These are phyloP conservation scores for Clarireedia homoeocarpa DNA, from an alignment of 2,329 filamentous ascomycete genomes.

Conservation along the genomic window DNA sequence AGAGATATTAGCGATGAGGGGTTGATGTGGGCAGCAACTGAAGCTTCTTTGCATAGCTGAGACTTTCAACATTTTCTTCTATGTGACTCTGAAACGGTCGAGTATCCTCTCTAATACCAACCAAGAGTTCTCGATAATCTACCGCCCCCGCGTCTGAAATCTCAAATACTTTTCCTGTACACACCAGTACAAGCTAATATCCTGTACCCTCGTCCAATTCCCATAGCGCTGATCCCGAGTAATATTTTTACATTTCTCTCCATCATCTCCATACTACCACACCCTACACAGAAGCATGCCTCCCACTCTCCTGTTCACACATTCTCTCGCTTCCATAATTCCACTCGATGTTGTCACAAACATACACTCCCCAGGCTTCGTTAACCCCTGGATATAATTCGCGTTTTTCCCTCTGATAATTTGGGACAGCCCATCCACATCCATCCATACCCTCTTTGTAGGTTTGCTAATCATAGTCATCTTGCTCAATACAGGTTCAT, in stretches of 20 bases:
- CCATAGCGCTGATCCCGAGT: slow-evolving; percentile 4
- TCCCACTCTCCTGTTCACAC: slow-evolving; percentile 60
- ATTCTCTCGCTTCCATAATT: slow-evolving; percentile 61
- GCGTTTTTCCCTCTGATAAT: slow-evolving; percentile 52
- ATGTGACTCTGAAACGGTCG: background rate
- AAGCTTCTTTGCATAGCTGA: background rate
- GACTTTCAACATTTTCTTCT: background rate
- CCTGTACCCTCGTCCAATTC: slow-evolving; percentile 5
- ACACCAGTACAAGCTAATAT: background rate
- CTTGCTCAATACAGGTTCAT: slow-evolving; percentile 57
- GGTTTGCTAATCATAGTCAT: slow-evolving; percentile 60
- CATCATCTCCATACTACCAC: slow-evolving; percentile 29
- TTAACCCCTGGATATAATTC: slow-evolving; percentile 55
- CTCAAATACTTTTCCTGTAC: background rate
- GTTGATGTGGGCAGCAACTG: no score
- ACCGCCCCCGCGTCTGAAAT: no score
- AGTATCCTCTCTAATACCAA: background rate
- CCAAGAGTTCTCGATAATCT: background rate
- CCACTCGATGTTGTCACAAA: slow-evolving; percentile 62
- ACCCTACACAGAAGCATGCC: slow-evolving; percentile 60
- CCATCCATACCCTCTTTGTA: slow-evolving; percentile 57
- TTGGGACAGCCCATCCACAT: slow-evolving; percentile 45
- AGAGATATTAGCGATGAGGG: slow-evolving; percentile 45
- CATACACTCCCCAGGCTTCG: slow-evolving; percentile 59
- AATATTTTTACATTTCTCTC: slow-evolving; percentile 2